These are phyloP conservation scores for Musa schizocarpa DNA, from an alignment of 176 grass and related monocot genomes.

Conservation along the genomic window DNA sequence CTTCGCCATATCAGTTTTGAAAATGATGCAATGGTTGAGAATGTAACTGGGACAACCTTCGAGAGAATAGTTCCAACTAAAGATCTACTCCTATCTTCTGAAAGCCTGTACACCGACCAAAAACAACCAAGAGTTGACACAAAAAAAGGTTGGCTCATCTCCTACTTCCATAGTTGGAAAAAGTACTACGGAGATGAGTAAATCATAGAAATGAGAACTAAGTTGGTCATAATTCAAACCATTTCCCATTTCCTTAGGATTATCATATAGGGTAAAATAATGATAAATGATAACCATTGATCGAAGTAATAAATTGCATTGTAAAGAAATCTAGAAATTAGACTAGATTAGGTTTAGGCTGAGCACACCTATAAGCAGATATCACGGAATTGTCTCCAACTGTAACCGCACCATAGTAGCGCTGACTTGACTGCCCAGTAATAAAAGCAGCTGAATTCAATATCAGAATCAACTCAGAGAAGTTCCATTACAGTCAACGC, in stretches of 20 bases:
- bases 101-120: conserved; percentile 47
- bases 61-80: conserved; percentile 93
- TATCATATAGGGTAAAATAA: no score
- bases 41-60: conserved; percentile 76
- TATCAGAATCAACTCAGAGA: conserved; percentile 61
- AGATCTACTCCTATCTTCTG: conserved; percentile 89
- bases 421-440: conserved; percentile 84
- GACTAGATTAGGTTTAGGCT: neutral
- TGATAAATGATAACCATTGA: neutral
- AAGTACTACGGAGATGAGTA: neutral
- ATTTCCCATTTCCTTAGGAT: neutral
- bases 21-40: conserved; percentile 87
- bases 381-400: conserved; percentile 87
- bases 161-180: neutral
- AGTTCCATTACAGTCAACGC: conserved; percentile 24
- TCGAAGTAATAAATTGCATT: neutral
- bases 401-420: conserved; percentile 76
- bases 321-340: no score
- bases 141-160: conserved; percentile 11
- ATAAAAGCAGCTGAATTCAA: conserved; percentile 93
- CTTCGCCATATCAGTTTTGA: conserved; percentile 85
- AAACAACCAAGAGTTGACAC: neutral
- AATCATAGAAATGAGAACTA: neutral
- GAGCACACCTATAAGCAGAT: conserved; percentile 83
- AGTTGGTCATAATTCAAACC: neutral